These are phyloP conservation scores for Leishmania tropica DNA, from an alignment of 208 protist genomes.

Conservation along the genomic window DNA sequence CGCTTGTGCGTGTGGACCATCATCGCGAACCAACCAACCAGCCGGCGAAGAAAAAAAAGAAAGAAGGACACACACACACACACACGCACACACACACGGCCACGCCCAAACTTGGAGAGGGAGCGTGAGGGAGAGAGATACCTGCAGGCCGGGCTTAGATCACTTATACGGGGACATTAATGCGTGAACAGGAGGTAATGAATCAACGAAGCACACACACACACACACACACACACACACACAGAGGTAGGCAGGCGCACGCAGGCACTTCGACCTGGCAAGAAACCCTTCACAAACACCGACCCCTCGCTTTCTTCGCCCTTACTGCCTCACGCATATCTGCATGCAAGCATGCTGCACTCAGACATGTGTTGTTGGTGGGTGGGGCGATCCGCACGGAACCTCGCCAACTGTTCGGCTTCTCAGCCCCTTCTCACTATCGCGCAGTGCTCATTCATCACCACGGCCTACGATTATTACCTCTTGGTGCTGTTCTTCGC, in stretches of 20 bases:
- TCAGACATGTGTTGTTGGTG: background rate
- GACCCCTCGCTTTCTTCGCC: background rate
- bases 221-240: too few species aligned
- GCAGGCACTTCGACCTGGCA: background rate
- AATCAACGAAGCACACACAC: background rate
- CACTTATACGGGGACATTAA: constrained; percentile 1
- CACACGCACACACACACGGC: background rate
- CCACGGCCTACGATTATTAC: background rate
- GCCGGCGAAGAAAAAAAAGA: too few species aligned
- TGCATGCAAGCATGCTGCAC: background rate
- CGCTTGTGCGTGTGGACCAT: too few species aligned
- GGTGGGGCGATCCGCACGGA: background rate
- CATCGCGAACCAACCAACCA: too few species aligned
- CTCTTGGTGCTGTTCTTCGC: constrained; percentile 15
- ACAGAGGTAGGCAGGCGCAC: too few species aligned
- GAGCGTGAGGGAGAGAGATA: background rate
- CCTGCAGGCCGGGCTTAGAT: background rate
- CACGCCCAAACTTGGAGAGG: background rate
- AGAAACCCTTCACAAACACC: background rate
- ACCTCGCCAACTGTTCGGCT: background rate
- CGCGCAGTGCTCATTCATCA: background rate
- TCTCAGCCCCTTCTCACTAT: background rate
- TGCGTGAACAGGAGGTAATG: background rate
- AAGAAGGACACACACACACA: background rate
- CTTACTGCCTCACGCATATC: background rate